Percentiles rank a stretch among this genome's conserved stretches.
phyloP scores from a whole-genome alignment of 768 basidiomycete genomes.

The Xerocomellus amylosporus region DNA sequence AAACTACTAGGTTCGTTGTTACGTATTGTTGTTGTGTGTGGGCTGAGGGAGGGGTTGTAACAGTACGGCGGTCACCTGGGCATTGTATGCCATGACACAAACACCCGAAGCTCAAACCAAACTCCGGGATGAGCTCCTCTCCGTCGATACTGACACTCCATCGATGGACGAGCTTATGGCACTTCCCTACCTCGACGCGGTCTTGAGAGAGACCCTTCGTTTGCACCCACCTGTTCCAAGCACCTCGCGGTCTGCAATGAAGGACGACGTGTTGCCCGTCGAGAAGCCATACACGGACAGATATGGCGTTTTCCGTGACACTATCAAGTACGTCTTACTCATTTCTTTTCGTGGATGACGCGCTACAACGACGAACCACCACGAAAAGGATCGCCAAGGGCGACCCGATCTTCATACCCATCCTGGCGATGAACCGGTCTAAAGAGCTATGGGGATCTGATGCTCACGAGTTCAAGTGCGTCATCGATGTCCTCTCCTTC shows the following conservation, averaged over 20 bases:
- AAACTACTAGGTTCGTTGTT: conserved; percentile 47
- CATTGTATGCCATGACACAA: conserved; percentile 52
- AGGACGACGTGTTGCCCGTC: conserved; percentile 55
- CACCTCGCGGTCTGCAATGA: conserved; percentile 43
- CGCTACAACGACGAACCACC: background rate
- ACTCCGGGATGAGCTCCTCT: conserved; percentile 56
- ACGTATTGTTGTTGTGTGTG: background rate
- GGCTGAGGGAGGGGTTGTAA: background rate
- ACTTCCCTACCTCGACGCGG: conserved; percentile 67
- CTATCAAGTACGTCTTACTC: conserved; percentile 34
- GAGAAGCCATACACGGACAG: conserved; percentile 43
- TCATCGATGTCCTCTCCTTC: background rate
- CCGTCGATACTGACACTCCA: conserved; percentile 52
- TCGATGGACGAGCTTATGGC: conserved; percentile 67
- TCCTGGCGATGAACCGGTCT: conserved; percentile 50
- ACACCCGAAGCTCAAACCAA: conserved; percentile 48
- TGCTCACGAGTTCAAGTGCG: conserved; percentile 58
- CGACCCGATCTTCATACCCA: conserved; percentile 48
- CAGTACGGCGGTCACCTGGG: conserved; percentile 52
- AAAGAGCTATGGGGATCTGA: conserved; percentile 62
- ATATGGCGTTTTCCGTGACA: conserved; percentile 40
- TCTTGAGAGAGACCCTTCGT: conserved; percentile 60
- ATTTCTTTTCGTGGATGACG: background rate
- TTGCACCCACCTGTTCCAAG: conserved; percentile 50
- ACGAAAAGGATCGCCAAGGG: conserved; percentile 42